These are phyloP conservation scores for Suillus paluster DNA, from an alignment of 768 basidiomycete species.

Conservation along the genomic window DNA sequence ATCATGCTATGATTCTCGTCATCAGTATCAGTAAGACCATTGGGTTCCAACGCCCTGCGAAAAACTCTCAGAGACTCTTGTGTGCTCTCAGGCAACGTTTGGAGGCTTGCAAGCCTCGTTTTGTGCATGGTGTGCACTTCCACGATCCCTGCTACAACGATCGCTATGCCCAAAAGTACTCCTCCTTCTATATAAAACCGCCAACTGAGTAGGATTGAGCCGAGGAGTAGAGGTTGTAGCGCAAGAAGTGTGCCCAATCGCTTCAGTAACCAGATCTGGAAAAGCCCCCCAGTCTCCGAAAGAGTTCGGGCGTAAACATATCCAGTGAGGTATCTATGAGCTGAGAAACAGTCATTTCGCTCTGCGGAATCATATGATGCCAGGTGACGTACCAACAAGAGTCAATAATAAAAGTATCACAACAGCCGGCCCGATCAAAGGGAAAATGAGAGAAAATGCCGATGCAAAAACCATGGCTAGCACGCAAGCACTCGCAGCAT, in stretches of 20 bases:
- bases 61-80: slow-evolving; percentile 63
- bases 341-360: slow-evolving; percentile 38
- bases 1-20: slow-evolving; percentile 58
- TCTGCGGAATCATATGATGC: background rate
- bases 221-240: slow-evolving; percentile 76
- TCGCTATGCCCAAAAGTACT: slow-evolving; percentile 59
- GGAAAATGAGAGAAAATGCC: slow-evolving; percentile 76
- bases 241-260: slow-evolving; percentile 73
- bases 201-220: slow-evolving; percentile 70
- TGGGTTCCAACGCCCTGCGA: slow-evolving; percentile 45
- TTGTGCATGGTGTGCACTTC: slow-evolving; percentile 61
- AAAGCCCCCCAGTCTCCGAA: slow-evolving; percentile 74
- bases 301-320: slow-evolving; percentile 77
- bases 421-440: slow-evolving; percentile 74
- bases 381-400: slow-evolving; percentile 57
- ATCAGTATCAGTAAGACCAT: slow-evolving; percentile 40
- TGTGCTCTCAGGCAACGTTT: slow-evolving; percentile 58
- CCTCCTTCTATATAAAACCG: slow-evolving; percentile 75
- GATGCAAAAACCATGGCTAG: slow-evolving; percentile 75
- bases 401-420: slow-evolving; percentile 66
- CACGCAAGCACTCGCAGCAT: slow-evolving; percentile 66
- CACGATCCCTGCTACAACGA: slow-evolving; percentile 58
- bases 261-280: slow-evolving; percentile 77
- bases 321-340: slow-evolving; percentile 80
- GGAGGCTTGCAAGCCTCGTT: slow-evolving; percentile 50